Base-by-base conservation (phyloP, 495 filamentous ascomycete species). In the Trichoderma gamsii region DNA sequence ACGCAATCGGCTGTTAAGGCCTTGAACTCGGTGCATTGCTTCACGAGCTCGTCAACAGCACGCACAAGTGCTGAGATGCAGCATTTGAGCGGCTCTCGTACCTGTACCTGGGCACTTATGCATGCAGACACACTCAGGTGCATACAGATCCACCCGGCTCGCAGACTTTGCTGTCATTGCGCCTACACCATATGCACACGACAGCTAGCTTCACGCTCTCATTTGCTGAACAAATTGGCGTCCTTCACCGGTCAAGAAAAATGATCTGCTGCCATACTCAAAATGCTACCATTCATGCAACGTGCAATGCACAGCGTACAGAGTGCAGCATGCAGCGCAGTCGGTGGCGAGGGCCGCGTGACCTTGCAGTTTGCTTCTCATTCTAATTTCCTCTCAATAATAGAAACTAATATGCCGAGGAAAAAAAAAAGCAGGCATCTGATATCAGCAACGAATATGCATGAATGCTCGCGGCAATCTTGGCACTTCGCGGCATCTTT, bases 191-290 rank as follows among this genome's bases (percentile, higher is more conserved):
- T 29, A 4, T 27, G 56, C 56, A 25, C n/a, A 18, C 32, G 56
- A 9, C 27, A n/a, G 56, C 56, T 1, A 25, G 0, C 32, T 12
- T n/a, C n/a, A 25, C 56, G 9, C 23, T 61, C 56, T n/a, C 27
- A 61, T 61, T 61, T 61, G 56, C 56, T 61, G 27, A 12, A 15
- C 0, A 61, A 11, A 25, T 25, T 61, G 27, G 56, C 27, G 12
- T 61, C 56, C 29, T 16, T 61, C 11, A 61, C 27, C 56, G 56
- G 56, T 61, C 23, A 61, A 61, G 27, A 25, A 32, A 25, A 61
- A 16, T 35, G 23, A 32, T 32, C 11, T n/a, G 23, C 16, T 61
- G 56, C 23, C 21, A 61, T 21, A 13, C 56, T 25, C 56, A 61
- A 32, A 25, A 21, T 38, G 7, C 35, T 7, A 38, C 35, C 35